A percentile compares a stretch with the other conserved stretches of the same genome.
Evolutionary conservation across 129 eudicot genomes (phyloP).

Genomic region (Kitagawia praeruptora): DNA sequence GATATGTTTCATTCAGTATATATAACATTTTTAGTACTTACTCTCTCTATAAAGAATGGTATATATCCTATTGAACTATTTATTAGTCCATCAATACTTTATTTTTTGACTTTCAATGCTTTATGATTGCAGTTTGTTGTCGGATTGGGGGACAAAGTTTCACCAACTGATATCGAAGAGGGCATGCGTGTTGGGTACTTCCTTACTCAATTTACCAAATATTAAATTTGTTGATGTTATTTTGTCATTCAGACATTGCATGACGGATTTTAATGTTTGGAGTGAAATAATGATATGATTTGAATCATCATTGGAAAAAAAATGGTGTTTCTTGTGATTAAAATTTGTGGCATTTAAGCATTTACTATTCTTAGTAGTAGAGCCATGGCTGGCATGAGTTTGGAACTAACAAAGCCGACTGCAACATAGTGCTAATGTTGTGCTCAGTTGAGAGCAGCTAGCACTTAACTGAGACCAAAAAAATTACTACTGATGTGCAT

Average conservation of each 20-base stretch:
- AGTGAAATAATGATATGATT: too few relatives aligned
- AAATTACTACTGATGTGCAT: not conserved
- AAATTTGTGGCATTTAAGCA: not conserved
- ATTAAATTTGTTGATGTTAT: not conserved
- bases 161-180: slow-evolving; percentile 98
- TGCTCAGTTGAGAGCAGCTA: not conserved
- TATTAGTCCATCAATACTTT: not conserved
- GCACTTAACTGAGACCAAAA: not conserved
- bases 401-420: not conserved
- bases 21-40: not conserved
- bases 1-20: not conserved
- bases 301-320: not conserved
- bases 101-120: not conserved
- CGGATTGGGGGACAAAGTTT: slow-evolving; percentile 94
- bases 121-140: slow-evolving; percentile 78
- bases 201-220: not conserved
- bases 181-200: slow-evolving; percentile 99
- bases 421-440: not conserved
- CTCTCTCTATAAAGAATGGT: not conserved
- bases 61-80: not conserved
- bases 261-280: not conserved
- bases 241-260: not conserved
- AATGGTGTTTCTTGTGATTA: not conserved
- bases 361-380: not conserved
- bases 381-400: not conserved